Evolutionary conservation across 2,329 filamentous ascomycete species (phyloP).

Genomic region (Microdochium paspali): DNA sequence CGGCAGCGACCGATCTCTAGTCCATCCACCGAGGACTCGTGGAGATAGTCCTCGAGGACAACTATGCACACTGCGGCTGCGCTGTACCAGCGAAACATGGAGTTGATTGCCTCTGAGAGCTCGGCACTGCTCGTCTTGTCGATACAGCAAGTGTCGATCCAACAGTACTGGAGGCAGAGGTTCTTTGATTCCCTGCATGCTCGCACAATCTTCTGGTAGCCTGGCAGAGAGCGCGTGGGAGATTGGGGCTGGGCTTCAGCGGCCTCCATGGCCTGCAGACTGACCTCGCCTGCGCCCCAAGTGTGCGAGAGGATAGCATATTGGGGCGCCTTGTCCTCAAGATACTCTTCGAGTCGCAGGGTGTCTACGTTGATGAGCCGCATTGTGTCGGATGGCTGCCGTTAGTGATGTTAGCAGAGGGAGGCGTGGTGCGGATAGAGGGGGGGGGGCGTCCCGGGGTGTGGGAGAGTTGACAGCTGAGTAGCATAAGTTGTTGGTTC

Average conservation of each 20-base stretch:
- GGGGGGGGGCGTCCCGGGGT: too few relatives aligned
- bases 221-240: neutral
- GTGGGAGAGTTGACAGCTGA: too few relatives aligned
- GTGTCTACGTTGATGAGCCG: constrained; percentile 6
- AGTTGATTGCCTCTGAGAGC: too few relatives aligned
- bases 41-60: neutral
- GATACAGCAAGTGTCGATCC: constrained; percentile 10
- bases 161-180: constrained; percentile 2
- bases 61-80: neutral
- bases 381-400: constrained; percentile 1
- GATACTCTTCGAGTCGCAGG: neutral
- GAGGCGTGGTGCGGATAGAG: too few relatives aligned
- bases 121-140: too few relatives aligned
- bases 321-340: neutral
- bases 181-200: constrained; percentile 3
- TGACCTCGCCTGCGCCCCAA: constrained; percentile 5
- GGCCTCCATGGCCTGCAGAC: constrained; percentile 2
- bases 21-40: neutral
- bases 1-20: constrained; percentile 2
- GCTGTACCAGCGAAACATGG: constrained; percentile 8
- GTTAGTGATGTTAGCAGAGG: too few relatives aligned
- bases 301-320: constrained; percentile 9
- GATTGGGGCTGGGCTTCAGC: neutral
- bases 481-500: too few relatives aligned
- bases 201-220: constrained; percentile 4